Evolutionary conservation across 768 basidiomycete genomes (phyloP).

Genomic region (Suillus hirtellus): DNA sequence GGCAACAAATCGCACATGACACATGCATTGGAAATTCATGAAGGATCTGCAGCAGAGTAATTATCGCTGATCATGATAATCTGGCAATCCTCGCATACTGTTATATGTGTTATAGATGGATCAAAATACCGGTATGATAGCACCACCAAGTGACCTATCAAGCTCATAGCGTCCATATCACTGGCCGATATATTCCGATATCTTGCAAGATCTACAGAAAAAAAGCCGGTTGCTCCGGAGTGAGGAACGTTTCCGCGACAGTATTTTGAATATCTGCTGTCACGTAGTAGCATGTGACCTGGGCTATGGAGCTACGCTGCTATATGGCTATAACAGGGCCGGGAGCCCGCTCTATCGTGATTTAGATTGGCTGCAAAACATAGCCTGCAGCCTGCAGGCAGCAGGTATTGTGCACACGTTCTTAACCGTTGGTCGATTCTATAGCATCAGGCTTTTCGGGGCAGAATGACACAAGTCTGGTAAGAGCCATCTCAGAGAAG

Average conservation of each 20-base stretch:
- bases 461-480: not conserved
- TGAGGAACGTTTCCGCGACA: not conserved
- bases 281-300: not conserved
- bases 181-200: not conserved
- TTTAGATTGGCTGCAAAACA: too few relatives aligned
- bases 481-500: not conserved
- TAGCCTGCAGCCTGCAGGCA: too few relatives aligned
- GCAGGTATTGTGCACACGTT: too few relatives aligned
- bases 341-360: too few relatives aligned
- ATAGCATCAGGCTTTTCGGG: not conserved
- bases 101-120: too few relatives aligned
- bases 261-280: not conserved
- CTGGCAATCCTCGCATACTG: too few relatives aligned
- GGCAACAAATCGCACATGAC: too few relatives aligned
- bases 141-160: too few relatives aligned
- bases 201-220: not conserved
- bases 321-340: not conserved
- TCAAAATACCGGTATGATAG: too few relatives aligned
- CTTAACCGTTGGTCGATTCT: not conserved
- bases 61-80: too few relatives aligned
- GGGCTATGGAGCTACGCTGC: not conserved
- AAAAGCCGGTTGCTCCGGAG: not conserved
- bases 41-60: too few relatives aligned
- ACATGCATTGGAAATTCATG: too few relatives aligned
- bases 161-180: not conserved